Evolutionary conservation across 805 yeast genomes (phyloP), one percentile per base, ranked within the genome.

Genomic region (Metschnikowia vanudenii): DNA sequence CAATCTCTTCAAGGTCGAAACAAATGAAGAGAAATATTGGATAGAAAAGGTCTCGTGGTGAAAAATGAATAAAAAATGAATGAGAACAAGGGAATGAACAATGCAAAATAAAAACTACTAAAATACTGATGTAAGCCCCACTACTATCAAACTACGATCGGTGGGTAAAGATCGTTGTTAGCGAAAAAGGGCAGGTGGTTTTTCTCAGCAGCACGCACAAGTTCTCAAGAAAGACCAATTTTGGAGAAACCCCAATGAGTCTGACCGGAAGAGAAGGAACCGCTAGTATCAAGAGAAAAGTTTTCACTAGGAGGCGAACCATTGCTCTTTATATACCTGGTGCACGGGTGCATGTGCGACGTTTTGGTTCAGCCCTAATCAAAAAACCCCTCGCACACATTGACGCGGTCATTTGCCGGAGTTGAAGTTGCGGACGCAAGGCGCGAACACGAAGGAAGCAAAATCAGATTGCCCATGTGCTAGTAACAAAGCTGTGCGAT

Each of bases 121-220:
- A 37, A 22, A 24, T 9, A 24, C 17, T 4, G 43, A 45, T 54
- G 58, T 54, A 48, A 33, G 58, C 58, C 58, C 58, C 56, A 53
- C 58, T 54, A 54, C 58, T 54, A 54, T 54, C 58, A 54, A 54
- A 54, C 58, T 43, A 50, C 58, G 58, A 53, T 54, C 56, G 54
- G 48, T 45, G 47, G 48, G 45, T 40, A 44, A 37, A 44, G 56
- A 54, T 49, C 58, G 58, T 54, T 48, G 58, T 54, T 54, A 54
- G 58, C 58, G 58, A 54, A 54, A 52, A 54, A 49, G 55, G 58
- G 55, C 55, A 36, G 34, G 41, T 43, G 45, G 26, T 50, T 47
- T 42, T 16, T 54, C 58, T 54, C 20, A 45, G 54, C 55, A 42
- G 44, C 55, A 39, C 45, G 44, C 45, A 33, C 41, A 20, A 20